These are phyloP conservation scores for Dipodascopsis uninucleata DNA, from an alignment of 805 yeast genomes.

Conservation along the genomic window DNA sequence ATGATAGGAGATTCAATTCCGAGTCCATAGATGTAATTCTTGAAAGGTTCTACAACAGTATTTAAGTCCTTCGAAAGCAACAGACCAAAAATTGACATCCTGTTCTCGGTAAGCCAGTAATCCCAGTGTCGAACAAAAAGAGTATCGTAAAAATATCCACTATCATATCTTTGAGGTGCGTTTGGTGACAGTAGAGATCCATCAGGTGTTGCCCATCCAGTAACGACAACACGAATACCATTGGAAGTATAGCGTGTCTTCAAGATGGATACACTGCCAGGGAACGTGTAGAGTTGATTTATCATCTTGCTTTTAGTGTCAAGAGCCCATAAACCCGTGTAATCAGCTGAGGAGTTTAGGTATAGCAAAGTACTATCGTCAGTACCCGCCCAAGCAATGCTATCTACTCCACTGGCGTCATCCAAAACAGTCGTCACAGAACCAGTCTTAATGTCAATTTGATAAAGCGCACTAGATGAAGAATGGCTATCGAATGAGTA, in stretches of 20 bases:
- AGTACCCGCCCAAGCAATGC: slow-evolving; percentile 23
- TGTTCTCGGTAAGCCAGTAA: slow-evolving; percentile 27
- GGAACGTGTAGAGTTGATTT: slow-evolving; percentile 9
- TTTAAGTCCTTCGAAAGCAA: slow-evolving; percentile 14
- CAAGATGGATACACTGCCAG: slow-evolving; percentile 20
- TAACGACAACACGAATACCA: slow-evolving; percentile 22
- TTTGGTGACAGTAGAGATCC: slow-evolving; percentile 23
- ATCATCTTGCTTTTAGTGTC: slow-evolving; percentile 6
- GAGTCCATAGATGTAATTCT: slow-evolving; percentile 17
- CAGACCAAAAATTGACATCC: slow-evolving; percentile 26
- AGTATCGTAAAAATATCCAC: slow-evolving; percentile 24
- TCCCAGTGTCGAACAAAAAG: slow-evolving; percentile 32
- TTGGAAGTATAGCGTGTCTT: slow-evolving; percentile 11
- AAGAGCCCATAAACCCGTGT: slow-evolving; percentile 19
- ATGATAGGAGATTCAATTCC: slow-evolving; percentile 25
- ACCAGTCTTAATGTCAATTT: slow-evolving; percentile 7
- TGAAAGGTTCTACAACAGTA: slow-evolving; percentile 13
- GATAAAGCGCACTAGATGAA: slow-evolving; percentile 12
- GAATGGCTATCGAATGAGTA: slow-evolving; percentile 16
- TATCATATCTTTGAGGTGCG: slow-evolving; percentile 17
- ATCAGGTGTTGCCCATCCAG: slow-evolving; percentile 26
- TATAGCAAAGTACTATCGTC: slow-evolving; percentile 19
- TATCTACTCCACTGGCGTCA: slow-evolving; percentile 17
- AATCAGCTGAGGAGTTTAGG: slow-evolving; percentile 13
- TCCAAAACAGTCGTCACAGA: slow-evolving; percentile 5